Evolutionary conservation across 2,329 filamentous ascomycete genomes (phyloP).

Genomic region (Neonectria ditissima): DNA sequence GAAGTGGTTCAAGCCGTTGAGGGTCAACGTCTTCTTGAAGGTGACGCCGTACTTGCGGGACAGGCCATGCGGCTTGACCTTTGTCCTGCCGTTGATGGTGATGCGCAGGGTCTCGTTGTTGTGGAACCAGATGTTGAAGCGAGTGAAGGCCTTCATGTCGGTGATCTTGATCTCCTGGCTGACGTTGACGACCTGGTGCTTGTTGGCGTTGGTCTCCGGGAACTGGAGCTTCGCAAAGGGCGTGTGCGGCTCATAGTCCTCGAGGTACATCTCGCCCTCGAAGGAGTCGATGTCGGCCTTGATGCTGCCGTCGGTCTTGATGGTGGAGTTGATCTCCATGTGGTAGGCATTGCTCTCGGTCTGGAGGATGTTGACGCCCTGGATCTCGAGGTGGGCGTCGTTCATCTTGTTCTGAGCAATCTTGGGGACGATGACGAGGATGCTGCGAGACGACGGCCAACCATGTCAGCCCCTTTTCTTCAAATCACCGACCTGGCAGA

Average conservation of each 20-base stretch:
- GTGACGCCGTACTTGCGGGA: conserved; percentile 60
- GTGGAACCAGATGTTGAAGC: conserved; percentile 68
- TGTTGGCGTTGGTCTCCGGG: conserved; percentile 62
- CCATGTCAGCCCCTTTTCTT: conserved; percentile 24
- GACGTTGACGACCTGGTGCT: conserved; percentile 64
- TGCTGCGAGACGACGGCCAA: conserved; percentile 50
- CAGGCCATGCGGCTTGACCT: conserved; percentile 63
- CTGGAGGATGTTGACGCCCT: conserved; percentile 63
- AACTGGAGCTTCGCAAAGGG: conserved; percentile 65
- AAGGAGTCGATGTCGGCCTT: conserved; percentile 65
- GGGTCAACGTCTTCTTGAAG: conserved; percentile 67
- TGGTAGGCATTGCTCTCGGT: conserved; percentile 58
- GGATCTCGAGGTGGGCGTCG: conserved; percentile 62
- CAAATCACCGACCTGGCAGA: not conserved
- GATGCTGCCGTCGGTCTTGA: conserved; percentile 63
- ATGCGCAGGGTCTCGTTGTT: conserved; percentile 63
- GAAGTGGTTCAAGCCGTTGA: conserved; percentile 67
- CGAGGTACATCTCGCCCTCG: conserved; percentile 66
- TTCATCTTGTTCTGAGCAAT: conserved; percentile 69
- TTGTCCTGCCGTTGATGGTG: conserved; percentile 64
- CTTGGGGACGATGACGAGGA: conserved; percentile 67
- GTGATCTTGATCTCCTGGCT: conserved; percentile 61
- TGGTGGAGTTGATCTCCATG: conserved; percentile 68
- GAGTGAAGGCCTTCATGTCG: conserved; percentile 61
- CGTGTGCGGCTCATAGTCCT: conserved; percentile 58